Base-by-base conservation (phyloP, 345 rosid genomes). In the Pugionium dolabratum region DNA sequence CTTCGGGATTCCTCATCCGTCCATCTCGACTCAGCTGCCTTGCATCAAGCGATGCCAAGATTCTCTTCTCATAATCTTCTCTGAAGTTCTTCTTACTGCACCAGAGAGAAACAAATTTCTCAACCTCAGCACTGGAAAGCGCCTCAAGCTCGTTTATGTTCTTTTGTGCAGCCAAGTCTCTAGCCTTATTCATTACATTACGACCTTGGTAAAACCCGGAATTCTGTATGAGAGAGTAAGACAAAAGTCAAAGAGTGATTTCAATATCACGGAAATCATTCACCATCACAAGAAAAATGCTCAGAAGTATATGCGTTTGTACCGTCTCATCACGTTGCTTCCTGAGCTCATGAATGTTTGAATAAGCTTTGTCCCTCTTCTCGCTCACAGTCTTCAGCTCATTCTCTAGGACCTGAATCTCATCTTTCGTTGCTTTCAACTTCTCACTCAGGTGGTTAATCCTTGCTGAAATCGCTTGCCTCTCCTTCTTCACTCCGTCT, bases 21-120 rank as follows among this genome's bases (percentile, higher is more conserved):
- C 91, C 96, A 73, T 91, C 97, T 73, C 80, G 78, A 62, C 94
- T 84, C 76, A 91, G 33, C 66, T 79, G 85, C 43, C 96, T 83
- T 33, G 54, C 66, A 72, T 88, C 97, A 47, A 86, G 76, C 10
- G 94, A 91, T 32, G 76, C 36, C 78, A 85, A 71, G 54, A 85
- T 56, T 69, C 96, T 76, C 70, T 84, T 88, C 76, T 83, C 84
- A 6, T 88, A 91, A 70, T 91, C 96, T 45, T 88, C 89, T 81
- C 87, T 81, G 69, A 85, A 79, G 36, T 79, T 73, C 77, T 88
- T 86, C 69, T 74, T 62, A 26, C 59, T 66, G 53, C 60, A 63
- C 97, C 97, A 91, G 36, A 72, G 80, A 46, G 84, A 79, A 78
- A 88, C 81, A 75, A 85, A 88, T 52, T 86, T 86, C 59, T 85